Conservation (phyloP, 352 stramenopile species). For the Globisporangium nodosum region DNA sequence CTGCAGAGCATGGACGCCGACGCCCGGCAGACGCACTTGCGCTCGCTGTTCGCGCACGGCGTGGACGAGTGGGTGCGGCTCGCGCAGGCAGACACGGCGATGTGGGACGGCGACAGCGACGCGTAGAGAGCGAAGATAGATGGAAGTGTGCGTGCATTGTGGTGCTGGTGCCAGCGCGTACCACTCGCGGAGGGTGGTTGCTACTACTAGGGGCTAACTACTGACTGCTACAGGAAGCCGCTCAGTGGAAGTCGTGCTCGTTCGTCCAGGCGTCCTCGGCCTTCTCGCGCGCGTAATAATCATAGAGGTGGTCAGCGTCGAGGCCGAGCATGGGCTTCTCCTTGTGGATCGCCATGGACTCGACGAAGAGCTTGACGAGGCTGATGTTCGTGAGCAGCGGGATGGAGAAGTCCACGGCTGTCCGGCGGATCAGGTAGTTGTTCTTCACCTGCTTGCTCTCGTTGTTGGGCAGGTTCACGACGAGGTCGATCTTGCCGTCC, state of each 20-base stretch:
- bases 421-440: constrained; percentile 92
- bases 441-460: constrained; percentile 87
- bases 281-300: constrained; percentile 95
- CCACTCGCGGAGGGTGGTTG: background rate
- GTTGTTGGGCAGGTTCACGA: constrained; percentile 91
- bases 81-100: background rate
- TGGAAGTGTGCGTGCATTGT: background rate
- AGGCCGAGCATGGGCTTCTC: constrained; percentile 90
- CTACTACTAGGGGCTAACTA: constrained; percentile 7
- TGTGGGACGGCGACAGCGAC: background rate
- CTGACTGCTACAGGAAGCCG: constrained; percentile 1
- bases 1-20: constrained; percentile 31
- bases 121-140: background rate
- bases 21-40: constrained; percentile 28
- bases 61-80: constrained; percentile 47
- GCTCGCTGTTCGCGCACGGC: constrained; percentile 33
- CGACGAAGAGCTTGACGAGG: constrained; percentile 91
- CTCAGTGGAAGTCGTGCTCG: constrained; percentile 95
- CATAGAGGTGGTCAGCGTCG: constrained; percentile 94
- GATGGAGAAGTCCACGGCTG: constrained; percentile 91
- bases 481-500: constrained; percentile 92
- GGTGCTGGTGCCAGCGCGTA: background rate
- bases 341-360: constrained; percentile 91
- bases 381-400: constrained; percentile 90
- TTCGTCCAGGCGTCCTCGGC: constrained; percentile 92